phyloP scores from a whole-genome alignment of 768 basidiomycete genomes.

The Boletus pseudo-olivaceus region DNA sequence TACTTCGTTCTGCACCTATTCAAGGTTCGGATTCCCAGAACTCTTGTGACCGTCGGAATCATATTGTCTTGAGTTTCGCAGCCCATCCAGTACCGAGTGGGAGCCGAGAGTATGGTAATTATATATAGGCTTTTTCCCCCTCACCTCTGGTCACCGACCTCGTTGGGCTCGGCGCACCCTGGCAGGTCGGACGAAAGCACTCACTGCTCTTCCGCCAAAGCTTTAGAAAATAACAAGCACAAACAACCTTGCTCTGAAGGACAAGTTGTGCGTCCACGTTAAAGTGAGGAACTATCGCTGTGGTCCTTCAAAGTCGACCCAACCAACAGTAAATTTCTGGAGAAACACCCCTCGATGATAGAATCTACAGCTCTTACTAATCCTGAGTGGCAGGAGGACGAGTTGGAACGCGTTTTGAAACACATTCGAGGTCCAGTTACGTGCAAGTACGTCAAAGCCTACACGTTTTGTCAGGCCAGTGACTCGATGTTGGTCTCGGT shows the following conservation, averaged over 20 bases:
- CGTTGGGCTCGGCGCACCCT: neutral
- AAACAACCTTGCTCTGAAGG: neutral
- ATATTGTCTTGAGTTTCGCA: neutral
- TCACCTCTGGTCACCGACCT: no score
- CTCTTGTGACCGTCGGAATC: neutral
- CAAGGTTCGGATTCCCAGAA: neutral
- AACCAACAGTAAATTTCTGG: no score
- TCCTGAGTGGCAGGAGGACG: neutral
- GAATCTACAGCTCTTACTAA: neutral
- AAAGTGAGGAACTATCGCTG: no score
- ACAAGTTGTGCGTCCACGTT: no score
- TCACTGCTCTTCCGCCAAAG: neutral
- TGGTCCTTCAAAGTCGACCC: no score
- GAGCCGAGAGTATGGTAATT: neutral
- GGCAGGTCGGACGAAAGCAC: no score
- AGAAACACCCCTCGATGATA: neutral
- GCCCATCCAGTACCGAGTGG: neutral
- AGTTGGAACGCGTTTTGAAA: no score
- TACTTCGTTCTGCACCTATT: neutral
- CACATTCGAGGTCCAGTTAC: neutral
- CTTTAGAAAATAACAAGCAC: neutral
- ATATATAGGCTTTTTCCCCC: no score
- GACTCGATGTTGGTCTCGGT: no score
- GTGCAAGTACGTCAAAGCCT: slow-evolving; percentile 16
- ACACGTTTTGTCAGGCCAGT: neutral